phyloP scores from a whole-genome alignment of 371 early-diverging fungal genomes.

The Lichtheimia corymbifera region DNA sequence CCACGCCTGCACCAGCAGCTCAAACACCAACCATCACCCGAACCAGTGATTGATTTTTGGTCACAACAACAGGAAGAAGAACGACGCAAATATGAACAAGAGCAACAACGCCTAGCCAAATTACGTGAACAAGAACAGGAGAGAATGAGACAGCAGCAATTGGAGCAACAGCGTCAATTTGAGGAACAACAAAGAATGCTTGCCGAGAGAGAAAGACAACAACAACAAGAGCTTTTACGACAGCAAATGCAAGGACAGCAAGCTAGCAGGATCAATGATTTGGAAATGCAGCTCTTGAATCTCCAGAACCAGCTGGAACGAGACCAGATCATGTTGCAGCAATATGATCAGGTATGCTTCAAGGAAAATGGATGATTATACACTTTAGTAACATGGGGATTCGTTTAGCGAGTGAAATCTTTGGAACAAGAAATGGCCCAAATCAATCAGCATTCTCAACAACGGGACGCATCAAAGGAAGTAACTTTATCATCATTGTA shows the following conservation, averaged over 20 bases:
- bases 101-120: slow-evolving; percentile 63
- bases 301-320: slow-evolving; percentile 79
- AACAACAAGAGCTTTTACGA: slow-evolving; percentile 66
- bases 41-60: slow-evolving; percentile 63
- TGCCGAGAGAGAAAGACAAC: slow-evolving; percentile 66
- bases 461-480: slow-evolving; percentile 74
- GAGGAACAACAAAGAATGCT: slow-evolving; percentile 75
- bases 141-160: slow-evolving; percentile 52
- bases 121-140: slow-evolving; percentile 66
- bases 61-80: slow-evolving; percentile 64
- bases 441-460: slow-evolving; percentile 66
- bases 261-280: slow-evolving; percentile 72
- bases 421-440: slow-evolving; percentile 84
- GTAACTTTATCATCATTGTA: slow-evolving; percentile 31
- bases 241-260: slow-evolving; percentile 77
- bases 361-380: neutral
- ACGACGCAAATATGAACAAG: slow-evolving; percentile 56
- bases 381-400: slow-evolving; percentile 6
- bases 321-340: slow-evolving; percentile 80
- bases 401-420: slow-evolving; percentile 60
- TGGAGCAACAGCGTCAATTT: slow-evolving; percentile 74
- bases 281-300: slow-evolving; percentile 79
- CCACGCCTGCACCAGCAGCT: slow-evolving; percentile 17
- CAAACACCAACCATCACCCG: slow-evolving; percentile 52
- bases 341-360: slow-evolving; percentile 74